Evolutionary conservation across 2,329 filamentous ascomycete species (phyloP).

Genomic region (Calonectria leucothoes): DNA sequence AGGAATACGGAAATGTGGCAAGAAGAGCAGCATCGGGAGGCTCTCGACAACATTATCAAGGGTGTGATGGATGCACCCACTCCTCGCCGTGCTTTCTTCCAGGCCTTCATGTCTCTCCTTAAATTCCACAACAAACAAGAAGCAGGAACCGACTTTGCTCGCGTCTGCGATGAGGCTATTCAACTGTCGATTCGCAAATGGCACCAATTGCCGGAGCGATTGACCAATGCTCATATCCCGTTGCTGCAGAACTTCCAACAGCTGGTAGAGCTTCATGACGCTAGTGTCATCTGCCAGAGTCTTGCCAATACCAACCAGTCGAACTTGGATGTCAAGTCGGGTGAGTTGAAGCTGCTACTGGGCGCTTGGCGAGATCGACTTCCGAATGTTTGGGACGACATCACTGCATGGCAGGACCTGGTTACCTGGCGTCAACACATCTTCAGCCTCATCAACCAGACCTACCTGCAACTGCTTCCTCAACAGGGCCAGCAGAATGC

Average conservation of each 20-base stretch:
- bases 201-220: slow-evolving; percentile 94
- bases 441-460: slow-evolving; percentile 95
- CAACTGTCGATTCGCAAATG: slow-evolving; percentile 98
- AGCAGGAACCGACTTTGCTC: slow-evolving; percentile 80
- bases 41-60: slow-evolving; percentile 93
- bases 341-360: slow-evolving; percentile 92
- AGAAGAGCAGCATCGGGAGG: slow-evolving; percentile 85
- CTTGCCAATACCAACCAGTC: slow-evolving; percentile 83
- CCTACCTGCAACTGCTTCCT: slow-evolving; percentile 88
- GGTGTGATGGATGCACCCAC: slow-evolving; percentile 98
- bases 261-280: slow-evolving; percentile 95
- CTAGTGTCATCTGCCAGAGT: slow-evolving; percentile 94
- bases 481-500: slow-evolving; percentile 80
- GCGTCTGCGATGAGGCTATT: slow-evolving; percentile 95
- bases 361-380: slow-evolving; percentile 95
- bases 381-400: slow-evolving; percentile 99
- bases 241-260: slow-evolving; percentile 98
- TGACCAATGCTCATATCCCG: slow-evolving; percentile 95
- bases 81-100: slow-evolving; percentile 93
- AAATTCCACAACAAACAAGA: slow-evolving; percentile 95
- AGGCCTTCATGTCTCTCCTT: slow-evolving; percentile 96
- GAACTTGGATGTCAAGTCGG: slow-evolving; percentile 94
- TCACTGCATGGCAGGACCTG: slow-evolving; percentile 98
- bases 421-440: slow-evolving; percentile 99
- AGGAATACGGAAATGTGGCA: slow-evolving; percentile 96